Percentiles rank a stretch among this genome's conserved stretches.
phyloP scores from a whole-genome alignment of 73 alveolate genomes.

The Uronychia binucleata region DNA sequence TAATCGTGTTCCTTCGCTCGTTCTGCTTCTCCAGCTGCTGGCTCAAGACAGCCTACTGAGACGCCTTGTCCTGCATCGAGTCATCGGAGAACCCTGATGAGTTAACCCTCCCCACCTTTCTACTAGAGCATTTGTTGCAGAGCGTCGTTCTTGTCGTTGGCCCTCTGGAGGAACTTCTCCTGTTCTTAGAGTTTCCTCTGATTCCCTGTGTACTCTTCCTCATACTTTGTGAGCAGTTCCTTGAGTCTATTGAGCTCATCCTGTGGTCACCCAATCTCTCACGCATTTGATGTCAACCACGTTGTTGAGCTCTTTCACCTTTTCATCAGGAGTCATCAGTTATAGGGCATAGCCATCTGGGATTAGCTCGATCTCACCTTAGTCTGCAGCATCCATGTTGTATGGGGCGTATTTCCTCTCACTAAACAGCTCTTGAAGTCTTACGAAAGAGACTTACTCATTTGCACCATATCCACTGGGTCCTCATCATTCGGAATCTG shows the following conservation, averaged over 20 bases:
- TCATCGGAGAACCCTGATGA: neutral
- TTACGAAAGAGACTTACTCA: too few relatives aligned
- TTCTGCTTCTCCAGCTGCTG: neutral
- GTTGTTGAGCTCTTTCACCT: conserved; percentile 4
- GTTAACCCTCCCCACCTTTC: neutral
- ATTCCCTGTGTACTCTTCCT: neutral
- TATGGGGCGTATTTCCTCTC: too few relatives aligned
- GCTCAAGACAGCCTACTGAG: neutral
- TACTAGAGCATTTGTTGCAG: neutral
- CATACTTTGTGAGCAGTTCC: too few relatives aligned
- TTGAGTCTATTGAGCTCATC: too few relatives aligned
- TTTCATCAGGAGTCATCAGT: conserved; percentile 24
- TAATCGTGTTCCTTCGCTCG: neutral
- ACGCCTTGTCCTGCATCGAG: neutral
- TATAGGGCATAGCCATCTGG: too few relatives aligned
- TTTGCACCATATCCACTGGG: too few relatives aligned
- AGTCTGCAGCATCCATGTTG: too few relatives aligned
- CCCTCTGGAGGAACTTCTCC: neutral
- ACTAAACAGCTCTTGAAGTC: too few relatives aligned
- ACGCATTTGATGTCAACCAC: too few relatives aligned
- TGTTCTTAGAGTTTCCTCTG: neutral
- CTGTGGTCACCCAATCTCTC: too few relatives aligned
- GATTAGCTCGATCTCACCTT: too few relatives aligned
- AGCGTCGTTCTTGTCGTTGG: neutral
- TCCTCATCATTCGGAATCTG: conserved; percentile 53